Evolutionary conservation across 2,329 filamentous ascomycete genomes (phyloP), one percentile per base, ranked within the genome.

Genomic region (Botrytis fragariae): DNA sequence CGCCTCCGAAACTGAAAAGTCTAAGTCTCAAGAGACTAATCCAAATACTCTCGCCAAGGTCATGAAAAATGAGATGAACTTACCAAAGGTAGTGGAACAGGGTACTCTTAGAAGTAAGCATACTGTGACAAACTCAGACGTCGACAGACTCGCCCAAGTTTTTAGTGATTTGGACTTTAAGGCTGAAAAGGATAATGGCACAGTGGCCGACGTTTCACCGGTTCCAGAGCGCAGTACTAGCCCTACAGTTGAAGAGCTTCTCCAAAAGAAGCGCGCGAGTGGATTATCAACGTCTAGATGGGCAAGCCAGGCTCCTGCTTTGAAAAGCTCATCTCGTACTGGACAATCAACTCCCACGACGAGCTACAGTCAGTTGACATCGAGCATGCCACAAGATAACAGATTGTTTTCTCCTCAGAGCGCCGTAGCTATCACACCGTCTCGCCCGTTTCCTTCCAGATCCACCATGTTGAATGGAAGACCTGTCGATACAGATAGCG

Each of bases 281-380:
- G 72, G 72, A 42, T 59, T 73, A 6, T 45, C 72, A 20, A 57
- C 59, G 14, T 73, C 72, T 18, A 73, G 42, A 57, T 73, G 72
- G 72, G 72, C 72, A 44, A 51, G n/a, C 14, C 39, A 70, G 35
- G 22, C 12, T 20, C 14, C 65, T 4, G 29, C 39, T 7, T 63
- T 45, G 35, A 63, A 54, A 10, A 45, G 57, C 35, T 18, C 10
- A 22, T 1, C 51, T 37, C 18, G 20, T 45, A 69, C 32, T 37
- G 29, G 42, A 29, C 12, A 16, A 29, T n/a, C 51, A 29, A 61
- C 9, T 42, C 4, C 51, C 4, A n/a, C 8, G 4, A 25, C 14
- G 22, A 54, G 29, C 39, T 61, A 69, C 29, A n/a, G 22, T 20
- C n/a, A 20, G 7, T 42, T 5, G 8, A 44, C 5, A 32, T 57